phyloP scores from a whole-genome alignment of 805 yeast species.

The Yarrowia sp. region DNA sequence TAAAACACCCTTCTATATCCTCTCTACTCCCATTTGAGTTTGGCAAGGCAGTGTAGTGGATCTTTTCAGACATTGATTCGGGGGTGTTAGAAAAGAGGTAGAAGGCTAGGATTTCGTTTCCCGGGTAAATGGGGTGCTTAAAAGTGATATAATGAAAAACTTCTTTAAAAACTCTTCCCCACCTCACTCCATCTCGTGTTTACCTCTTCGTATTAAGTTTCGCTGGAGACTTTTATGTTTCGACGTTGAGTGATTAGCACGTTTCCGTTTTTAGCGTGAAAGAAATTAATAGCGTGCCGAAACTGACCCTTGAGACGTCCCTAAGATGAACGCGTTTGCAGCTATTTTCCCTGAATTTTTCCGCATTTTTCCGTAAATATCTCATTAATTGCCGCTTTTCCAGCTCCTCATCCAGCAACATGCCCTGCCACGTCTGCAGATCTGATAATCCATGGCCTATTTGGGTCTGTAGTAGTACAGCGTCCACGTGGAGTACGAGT shows the following conservation, averaged over 20 bases:
- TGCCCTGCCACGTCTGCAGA: conserved; percentile 17
- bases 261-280: not conserved
- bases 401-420: not conserved
- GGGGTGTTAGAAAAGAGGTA: not conserved
- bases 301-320: too few relatives aligned
- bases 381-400: not conserved
- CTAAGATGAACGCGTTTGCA: too few relatives aligned
- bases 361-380: too few relatives aligned
- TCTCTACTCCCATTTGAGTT: not conserved
- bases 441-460: conserved; percentile 12
- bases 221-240: not conserved
- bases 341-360: too few relatives aligned
- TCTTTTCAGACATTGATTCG: not conserved
- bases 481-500: not conserved
- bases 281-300: too few relatives aligned
- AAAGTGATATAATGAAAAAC: too few relatives aligned
- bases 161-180: not conserved
- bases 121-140: too few relatives aligned
- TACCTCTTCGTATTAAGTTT: not conserved
- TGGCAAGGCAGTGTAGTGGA: conserved; percentile 4
- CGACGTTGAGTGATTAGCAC: conserved; percentile 2
- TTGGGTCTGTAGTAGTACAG: conserved; percentile 3
- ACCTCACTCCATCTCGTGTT: not conserved
- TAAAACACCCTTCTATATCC: too few relatives aligned
- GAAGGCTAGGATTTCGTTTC: not conserved